Conservation (phyloP, 2,329 filamentous ascomycete species). For the Emergomyces africanus region DNA sequence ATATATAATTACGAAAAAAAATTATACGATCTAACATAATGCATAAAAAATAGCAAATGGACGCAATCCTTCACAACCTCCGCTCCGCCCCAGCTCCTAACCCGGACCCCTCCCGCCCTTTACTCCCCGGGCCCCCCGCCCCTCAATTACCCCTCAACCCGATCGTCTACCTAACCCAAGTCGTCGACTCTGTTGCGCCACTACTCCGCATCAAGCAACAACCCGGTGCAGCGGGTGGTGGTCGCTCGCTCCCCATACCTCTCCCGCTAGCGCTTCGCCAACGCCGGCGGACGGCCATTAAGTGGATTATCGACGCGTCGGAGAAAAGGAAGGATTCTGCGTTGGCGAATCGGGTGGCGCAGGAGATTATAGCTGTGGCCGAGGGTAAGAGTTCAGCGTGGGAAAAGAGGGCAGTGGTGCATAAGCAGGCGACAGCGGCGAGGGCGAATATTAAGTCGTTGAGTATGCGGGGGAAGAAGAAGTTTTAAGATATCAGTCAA, state of each 20-base stretch:
- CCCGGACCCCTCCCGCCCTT: constrained; percentile 50
- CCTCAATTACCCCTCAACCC: constrained; percentile 78
- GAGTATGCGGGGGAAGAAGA: neutral
- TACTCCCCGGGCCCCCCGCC: constrained; percentile 58
- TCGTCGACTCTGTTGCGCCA: constrained; percentile 85
- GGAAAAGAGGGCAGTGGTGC: constrained; percentile 65
- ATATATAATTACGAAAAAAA: constrained; percentile 3
- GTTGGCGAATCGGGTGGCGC: constrained; percentile 66
- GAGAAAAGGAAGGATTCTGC: constrained; percentile 61
- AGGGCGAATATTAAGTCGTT: constrained; percentile 52
- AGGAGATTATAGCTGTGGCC: constrained; percentile 75
- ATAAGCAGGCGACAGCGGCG: constrained; percentile 67
- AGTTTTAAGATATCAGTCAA: neutral
- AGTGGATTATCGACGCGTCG: constrained; percentile 82
- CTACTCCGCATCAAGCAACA: constrained; percentile 67
- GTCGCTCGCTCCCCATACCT: constrained; percentile 69
- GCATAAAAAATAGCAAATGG: constrained; percentile 56
- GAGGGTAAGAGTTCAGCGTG: constrained; percentile 76
- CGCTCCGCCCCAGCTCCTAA: constrained; percentile 72
- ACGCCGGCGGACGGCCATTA: constrained; percentile 63
- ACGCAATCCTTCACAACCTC: constrained; percentile 65
- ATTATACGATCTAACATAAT: neutral
- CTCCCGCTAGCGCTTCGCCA: constrained; percentile 62
- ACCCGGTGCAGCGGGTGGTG: constrained; percentile 73
- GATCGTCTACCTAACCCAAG: constrained; percentile 74